Conservation (phyloP, 352 stramenopile genomes). For the Phytophthora boehmeriae region DNA sequence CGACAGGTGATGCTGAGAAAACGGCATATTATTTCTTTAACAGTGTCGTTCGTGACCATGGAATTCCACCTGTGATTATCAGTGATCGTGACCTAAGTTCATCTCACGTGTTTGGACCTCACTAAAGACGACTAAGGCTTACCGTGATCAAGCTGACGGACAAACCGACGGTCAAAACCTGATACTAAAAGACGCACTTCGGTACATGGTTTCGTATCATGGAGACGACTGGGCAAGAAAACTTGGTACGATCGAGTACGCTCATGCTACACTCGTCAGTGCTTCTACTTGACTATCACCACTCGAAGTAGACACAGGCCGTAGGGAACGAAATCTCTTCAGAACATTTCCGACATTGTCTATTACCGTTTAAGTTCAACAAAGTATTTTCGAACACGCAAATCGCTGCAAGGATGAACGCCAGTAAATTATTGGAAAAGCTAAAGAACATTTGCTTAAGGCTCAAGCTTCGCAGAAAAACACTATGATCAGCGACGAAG, state of each 20-base stretch:
- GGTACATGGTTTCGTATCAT: slow-evolving; percentile 21
- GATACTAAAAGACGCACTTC: slow-evolving; percentile 12
- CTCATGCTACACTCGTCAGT: slow-evolving; percentile 16
- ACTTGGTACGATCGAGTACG: slow-evolving; percentile 19
- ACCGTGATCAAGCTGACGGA: slow-evolving; percentile 7
- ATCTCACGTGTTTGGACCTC: slow-evolving; percentile 5
- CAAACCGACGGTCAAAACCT: slow-evolving; percentile 14
- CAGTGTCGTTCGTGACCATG: slow-evolving; percentile 4
- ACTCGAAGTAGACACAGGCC: slow-evolving; percentile 16
- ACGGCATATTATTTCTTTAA: slow-evolving; percentile 7
- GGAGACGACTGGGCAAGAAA: slow-evolving; percentile 12
- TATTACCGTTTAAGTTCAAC: too few species aligned
- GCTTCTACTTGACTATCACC: slow-evolving; percentile 14
- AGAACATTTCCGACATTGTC: too few species aligned
- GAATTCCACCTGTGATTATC: slow-evolving; percentile 1
- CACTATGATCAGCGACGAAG: neutral
- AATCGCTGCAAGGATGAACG: slow-evolving; percentile 10
- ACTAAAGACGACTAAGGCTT: slow-evolving; percentile 2
- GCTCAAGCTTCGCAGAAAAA: slow-evolving; percentile 15
- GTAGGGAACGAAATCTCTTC: too few species aligned
- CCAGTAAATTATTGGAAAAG: slow-evolving; percentile 10
- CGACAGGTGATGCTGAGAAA: slow-evolving; percentile 1
- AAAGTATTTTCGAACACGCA: too few species aligned
- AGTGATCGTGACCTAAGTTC: slow-evolving; percentile 10
- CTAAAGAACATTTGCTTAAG: neutral